phyloP scores from a whole-genome alignment of 768 basidiomycete genomes.

The Atractiella rhizophila region DNA sequence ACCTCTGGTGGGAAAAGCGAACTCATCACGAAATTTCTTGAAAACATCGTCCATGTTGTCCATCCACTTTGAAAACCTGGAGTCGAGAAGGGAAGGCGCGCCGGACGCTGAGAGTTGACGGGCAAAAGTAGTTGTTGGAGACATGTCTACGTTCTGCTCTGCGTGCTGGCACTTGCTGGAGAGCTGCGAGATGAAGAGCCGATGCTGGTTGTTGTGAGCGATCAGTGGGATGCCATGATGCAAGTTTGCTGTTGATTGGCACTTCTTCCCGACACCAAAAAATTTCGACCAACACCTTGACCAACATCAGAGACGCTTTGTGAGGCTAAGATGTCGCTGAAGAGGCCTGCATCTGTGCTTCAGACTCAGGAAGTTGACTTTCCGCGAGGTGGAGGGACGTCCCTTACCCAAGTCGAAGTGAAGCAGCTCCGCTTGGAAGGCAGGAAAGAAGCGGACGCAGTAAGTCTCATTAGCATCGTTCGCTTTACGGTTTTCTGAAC shows the following conservation, averaged over 20 bases:
- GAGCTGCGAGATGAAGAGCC: too few relatives aligned
- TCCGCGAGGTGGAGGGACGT: slow-evolving; percentile 79
- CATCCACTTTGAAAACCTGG: slow-evolving; percentile 1
- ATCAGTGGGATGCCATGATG: too few relatives aligned
- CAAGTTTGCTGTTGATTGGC: too few relatives aligned
- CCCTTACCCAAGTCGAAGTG: slow-evolving; percentile 64
- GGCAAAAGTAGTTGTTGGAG: neutral
- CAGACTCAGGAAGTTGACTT: slow-evolving; percentile 27
- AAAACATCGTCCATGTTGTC: neutral
- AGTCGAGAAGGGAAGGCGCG: slow-evolving; percentile 4
- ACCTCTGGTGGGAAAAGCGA: neutral
- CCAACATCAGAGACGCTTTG: too few relatives aligned
- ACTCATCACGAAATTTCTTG: neutral
- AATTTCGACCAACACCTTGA: too few relatives aligned
- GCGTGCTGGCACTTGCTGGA: too few relatives aligned
- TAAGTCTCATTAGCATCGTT: slow-evolving; percentile 24
- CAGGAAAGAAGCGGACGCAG: slow-evolving; percentile 53
- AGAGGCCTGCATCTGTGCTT: too few relatives aligned
- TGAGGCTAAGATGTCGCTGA: too few relatives aligned
- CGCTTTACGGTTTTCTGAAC: slow-evolving; percentile 19
- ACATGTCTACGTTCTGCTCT: too few relatives aligned
- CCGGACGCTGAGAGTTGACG: slow-evolving; percentile 5
- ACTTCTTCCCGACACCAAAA: too few relatives aligned
- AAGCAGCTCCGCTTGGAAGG: slow-evolving; percentile 66
- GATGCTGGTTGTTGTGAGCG: too few relatives aligned